Conservation (phyloP, 2,329 filamentous ascomycete genomes). For the Tolypocladium tropicale region DNA sequence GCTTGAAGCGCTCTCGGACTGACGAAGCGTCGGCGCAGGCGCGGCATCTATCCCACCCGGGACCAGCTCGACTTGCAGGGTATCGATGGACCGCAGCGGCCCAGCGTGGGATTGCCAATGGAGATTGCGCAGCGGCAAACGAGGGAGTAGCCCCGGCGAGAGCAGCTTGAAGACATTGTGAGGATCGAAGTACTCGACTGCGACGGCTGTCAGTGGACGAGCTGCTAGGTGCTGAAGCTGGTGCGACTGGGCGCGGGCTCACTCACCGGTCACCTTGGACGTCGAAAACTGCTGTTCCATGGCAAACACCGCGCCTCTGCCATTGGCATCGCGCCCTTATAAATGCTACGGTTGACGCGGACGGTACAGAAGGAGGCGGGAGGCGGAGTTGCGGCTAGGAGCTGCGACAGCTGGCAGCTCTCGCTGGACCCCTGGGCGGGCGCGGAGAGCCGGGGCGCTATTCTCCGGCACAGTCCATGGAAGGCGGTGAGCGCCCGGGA, state of each 20-base stretch:
- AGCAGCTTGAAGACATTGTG: constrained; percentile 78
- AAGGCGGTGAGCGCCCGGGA: background rate
- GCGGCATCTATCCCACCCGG: constrained; percentile 43
- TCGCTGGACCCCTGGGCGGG: background rate
- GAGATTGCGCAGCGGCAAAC: constrained; percentile 79
- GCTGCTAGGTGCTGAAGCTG: background rate
- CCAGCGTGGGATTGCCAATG: constrained; percentile 95
- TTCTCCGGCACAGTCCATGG: background rate
- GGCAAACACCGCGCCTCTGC: constrained; percentile 17
- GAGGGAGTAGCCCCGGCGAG: constrained; percentile 63
- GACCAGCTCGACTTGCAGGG: constrained; percentile 82
- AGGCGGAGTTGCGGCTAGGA: background rate
- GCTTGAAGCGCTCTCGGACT: constrained; percentile 21
- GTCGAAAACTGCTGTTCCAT: constrained; percentile 61
- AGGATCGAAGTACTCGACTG: constrained; percentile 95
- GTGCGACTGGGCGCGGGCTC: background rate
- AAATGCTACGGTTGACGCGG: background rate
- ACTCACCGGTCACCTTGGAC: constrained; percentile 66
- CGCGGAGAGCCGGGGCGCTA: background rate
- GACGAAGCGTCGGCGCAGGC: constrained; percentile 17
- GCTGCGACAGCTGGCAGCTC: background rate
- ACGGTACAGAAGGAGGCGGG: background rate
- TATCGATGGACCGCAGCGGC: constrained; percentile 85
- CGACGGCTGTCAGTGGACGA: background rate
- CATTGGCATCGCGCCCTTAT: constrained; percentile 18